Conservation (phyloP, 2,329 filamentous ascomycete genomes). For the Arachnomyces sp. region DNA sequence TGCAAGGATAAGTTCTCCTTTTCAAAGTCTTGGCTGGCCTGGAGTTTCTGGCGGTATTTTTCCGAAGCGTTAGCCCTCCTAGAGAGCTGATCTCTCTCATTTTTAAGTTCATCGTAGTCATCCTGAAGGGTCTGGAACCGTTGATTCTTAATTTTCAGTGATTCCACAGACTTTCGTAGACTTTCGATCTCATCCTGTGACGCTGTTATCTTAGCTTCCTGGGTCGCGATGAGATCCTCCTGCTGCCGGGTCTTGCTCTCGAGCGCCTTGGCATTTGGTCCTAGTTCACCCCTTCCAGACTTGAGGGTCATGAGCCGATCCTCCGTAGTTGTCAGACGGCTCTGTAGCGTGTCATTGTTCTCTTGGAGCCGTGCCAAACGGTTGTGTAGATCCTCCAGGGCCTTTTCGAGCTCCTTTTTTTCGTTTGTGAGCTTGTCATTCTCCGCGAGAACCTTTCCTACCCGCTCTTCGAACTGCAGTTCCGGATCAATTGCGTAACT, state of each 20-base stretch:
- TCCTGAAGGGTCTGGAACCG: conserved; percentile 41
- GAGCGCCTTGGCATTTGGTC: conserved; percentile 39
- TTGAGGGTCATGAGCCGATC: conserved; percentile 47
- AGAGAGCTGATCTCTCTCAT: conserved; percentile 38
- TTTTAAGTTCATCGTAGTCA: conserved; percentile 43
- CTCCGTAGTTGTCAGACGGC: conserved; percentile 38
- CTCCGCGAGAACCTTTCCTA: conserved; percentile 42
- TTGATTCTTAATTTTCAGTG: conserved; percentile 38
- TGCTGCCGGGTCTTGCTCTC: conserved; percentile 51
- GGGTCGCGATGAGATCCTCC: conserved; percentile 62
- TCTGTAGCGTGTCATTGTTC: conserved; percentile 40
- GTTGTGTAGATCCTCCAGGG: conserved; percentile 49
- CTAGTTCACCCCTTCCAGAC: conserved; percentile 39
- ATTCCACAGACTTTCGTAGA: conserved; percentile 37
- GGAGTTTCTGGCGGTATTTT: conserved; percentile 44
- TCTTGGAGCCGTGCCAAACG: conserved; percentile 51
- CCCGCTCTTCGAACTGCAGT: conserved; percentile 41
- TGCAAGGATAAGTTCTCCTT: conserved; percentile 42
- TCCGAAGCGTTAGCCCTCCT: conserved; percentile 43
- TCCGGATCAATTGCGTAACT: conserved; percentile 36
- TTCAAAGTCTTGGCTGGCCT: conserved; percentile 42
- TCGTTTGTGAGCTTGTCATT: conserved; percentile 53
- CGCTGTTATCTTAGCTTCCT: conserved; percentile 59
- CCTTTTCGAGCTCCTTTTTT: conserved; percentile 42
- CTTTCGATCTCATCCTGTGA: conserved; percentile 38